Evolutionary conservation across 768 basidiomycete genomes (phyloP).

Genomic region (Favolaschia claudopus): DNA sequence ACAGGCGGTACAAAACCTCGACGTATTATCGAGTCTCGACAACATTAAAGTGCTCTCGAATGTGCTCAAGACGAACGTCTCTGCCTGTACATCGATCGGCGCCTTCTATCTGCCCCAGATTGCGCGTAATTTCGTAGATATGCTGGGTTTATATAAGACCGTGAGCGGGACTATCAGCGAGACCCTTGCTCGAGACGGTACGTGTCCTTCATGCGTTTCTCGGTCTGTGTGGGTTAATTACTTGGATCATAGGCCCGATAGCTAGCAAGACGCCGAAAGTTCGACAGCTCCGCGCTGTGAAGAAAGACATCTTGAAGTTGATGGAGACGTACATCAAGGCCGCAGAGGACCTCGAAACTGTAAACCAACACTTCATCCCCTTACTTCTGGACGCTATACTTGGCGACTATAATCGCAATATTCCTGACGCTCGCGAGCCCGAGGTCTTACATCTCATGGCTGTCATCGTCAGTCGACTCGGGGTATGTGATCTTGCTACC

Average conservation of each 20-base stretch:
- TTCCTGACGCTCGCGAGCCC: slow-evolving; percentile 91
- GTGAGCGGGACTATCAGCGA: slow-evolving; percentile 96
- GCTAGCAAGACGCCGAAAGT: slow-evolving; percentile 98
- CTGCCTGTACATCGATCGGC: slow-evolving; percentile 95
- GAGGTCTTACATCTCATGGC: slow-evolving; percentile 98
- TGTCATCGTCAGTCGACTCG: slow-evolving; percentile 87
- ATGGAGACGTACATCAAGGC: slow-evolving; percentile 98
- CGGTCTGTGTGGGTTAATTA: slow-evolving; percentile 7
- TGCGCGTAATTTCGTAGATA: slow-evolving; percentile 94
- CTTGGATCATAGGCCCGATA: slow-evolving; percentile 67
- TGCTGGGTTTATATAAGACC: slow-evolving; percentile 97
- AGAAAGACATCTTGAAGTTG: slow-evolving; percentile 96
- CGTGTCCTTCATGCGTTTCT: slow-evolving; percentile 17
- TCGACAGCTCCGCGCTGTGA: slow-evolving; percentile 91
- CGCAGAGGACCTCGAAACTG: slow-evolving; percentile 94
- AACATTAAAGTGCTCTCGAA: slow-evolving; percentile 98
- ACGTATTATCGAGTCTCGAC: slow-evolving; percentile 88
- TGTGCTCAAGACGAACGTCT: slow-evolving; percentile 97
- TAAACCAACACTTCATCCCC: slow-evolving; percentile 92
- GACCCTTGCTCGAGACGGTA: slow-evolving; percentile 86
- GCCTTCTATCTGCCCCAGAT: slow-evolving; percentile 96
- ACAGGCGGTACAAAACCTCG: slow-evolving; percentile 90
- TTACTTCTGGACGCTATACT: slow-evolving; percentile 96
- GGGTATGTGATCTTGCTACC: slow-evolving; percentile 60
- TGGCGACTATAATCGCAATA: slow-evolving; percentile 94